These are phyloP conservation scores for Isatis tinctoria DNA, from an alignment of 345 rosid species.

Conservation along the genomic window DNA sequence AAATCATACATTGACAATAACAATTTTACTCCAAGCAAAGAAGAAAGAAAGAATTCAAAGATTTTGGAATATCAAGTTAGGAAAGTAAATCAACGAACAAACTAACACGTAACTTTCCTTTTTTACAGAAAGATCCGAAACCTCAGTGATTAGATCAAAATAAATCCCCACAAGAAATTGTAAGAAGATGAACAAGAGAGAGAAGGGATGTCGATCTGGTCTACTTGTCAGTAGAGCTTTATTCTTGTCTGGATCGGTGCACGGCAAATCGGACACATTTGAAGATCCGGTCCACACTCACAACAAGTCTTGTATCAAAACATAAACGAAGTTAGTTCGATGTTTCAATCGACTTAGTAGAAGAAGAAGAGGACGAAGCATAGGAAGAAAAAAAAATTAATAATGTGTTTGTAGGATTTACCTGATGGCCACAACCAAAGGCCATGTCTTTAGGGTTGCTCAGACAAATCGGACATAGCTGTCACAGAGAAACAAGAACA, in stretches of 20 bases:
- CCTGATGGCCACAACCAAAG: slow-evolving; percentile 99
- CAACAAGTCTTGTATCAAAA: slow-evolving; percentile 63
- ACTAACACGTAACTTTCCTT: neutral
- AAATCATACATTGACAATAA: neutral
- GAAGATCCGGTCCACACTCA: slow-evolving; percentile 74
- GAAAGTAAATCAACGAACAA: slow-evolving; percentile 6
- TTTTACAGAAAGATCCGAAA: slow-evolving; percentile 14
- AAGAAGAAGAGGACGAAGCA: too few species aligned
- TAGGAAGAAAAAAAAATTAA: neutral
- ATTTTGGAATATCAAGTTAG: slow-evolving; percentile 9
- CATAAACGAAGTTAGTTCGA: slow-evolving; percentile 7
- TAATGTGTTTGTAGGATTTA: slow-evolving; percentile 23
- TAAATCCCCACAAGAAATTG: slow-evolving; percentile 3
- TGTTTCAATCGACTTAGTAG: neutral
- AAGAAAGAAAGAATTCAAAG: neutral
- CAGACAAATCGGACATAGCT: slow-evolving; percentile 88
- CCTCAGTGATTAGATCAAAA: slow-evolving; percentile 25
- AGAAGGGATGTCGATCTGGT: neutral
- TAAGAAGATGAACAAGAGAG: slow-evolving; percentile 7
- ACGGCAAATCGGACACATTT: slow-evolving; percentile 78
- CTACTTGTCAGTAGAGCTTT: slow-evolving; percentile 63
- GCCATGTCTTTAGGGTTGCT: slow-evolving; percentile 78
- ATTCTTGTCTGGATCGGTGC: slow-evolving; percentile 68
- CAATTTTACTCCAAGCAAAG: slow-evolving; percentile 15
- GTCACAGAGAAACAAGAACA: slow-evolving; percentile 24